Base-by-base conservation (phyloP, 805 yeast species). In the Kazachstania bromeliacearum region DNA sequence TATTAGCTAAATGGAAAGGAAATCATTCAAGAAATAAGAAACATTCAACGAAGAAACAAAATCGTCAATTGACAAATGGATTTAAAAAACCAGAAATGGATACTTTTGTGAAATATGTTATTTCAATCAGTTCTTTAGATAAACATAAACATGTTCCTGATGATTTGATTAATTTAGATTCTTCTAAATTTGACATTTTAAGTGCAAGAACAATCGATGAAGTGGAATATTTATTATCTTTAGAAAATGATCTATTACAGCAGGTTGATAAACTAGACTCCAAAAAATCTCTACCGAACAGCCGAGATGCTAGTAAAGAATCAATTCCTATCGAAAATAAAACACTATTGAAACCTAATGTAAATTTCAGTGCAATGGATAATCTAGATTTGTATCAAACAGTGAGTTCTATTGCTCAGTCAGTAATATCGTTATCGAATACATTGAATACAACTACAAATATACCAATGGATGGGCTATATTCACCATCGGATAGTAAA, bases 141-240 rank as follows among this genome's bases (percentile, higher is more conserved):
- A 45, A 44, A 13, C 41, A 40, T 7, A 35, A 41, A 3, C 26
- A 36, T n/a, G 41, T 37, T 15, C 29, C 22, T 8, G 37, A 34
- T 8, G 48, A 40, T 9, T 5, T 31, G 5, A 13, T 23, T 2
- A 20, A 21, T 10, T 29, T 37, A 7, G 48, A 40, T 26, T 36
- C 46, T n/a, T 45, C 58, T 2, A 69, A 75, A 44, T 67, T 75
- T 40, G 89, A 81, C 55, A 61, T 78, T 7, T 56, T 82, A 38
- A 75, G 85, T 54, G 85, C 85, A 2, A 64, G 85, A 50, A 75
- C 82, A 2, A 68, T 79, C 19, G 80, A 76, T 45, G 88, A 82
- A 51, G 70, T 79, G 32, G 81, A 77, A 47, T 68, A 58, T 42
- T 56, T 76, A 32, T 63, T 75, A 4, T 50, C 74, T 8, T 64